Evolutionary conservation across 2,329 filamentous ascomycete species (phyloP).

Genomic region (Ramichloridium luteum): DNA sequence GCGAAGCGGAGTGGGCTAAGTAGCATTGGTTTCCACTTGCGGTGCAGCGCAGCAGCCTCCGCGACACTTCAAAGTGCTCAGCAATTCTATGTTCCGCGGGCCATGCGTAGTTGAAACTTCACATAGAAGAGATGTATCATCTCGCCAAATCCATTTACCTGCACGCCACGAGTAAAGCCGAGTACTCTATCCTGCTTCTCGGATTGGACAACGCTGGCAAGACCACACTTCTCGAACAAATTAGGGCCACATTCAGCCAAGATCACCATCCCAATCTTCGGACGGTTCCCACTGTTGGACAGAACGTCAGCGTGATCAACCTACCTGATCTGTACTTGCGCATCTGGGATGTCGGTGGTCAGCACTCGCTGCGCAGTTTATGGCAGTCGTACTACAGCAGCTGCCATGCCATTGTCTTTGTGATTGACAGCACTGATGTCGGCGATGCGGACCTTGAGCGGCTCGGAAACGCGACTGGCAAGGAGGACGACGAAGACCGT

Average conservation of each 20-base stretch:
- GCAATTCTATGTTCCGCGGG: too few species aligned
- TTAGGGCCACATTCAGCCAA: conserved; percentile 70
- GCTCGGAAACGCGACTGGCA: conserved; percentile 22
- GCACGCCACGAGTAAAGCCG: conserved; percentile 96
- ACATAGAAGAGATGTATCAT: conserved; percentile 62
- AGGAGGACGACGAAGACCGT: conserved; percentile 37
- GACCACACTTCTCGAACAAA: conserved; percentile 85
- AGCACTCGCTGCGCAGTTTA: conserved; percentile 73
- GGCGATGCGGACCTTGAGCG: conserved; percentile 63
- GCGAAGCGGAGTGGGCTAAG: too few species aligned
- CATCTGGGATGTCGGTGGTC: conserved; percentile 96
- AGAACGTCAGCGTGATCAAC: conserved; percentile 86
- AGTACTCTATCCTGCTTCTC: conserved; percentile 94
- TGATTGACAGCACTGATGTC: conserved; percentile 90
- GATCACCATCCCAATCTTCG: conserved; percentile 57
- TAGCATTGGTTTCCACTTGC: too few species aligned
- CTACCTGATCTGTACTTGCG: conserved; percentile 94
- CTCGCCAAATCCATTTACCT: conserved; percentile 89
- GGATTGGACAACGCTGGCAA: conserved; percentile 45
- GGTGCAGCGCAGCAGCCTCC: too few species aligned
- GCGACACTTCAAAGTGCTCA: too few species aligned
- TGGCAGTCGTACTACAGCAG: conserved; percentile 94
- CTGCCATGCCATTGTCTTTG: conserved; percentile 95
- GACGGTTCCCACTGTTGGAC: conserved; percentile 91
- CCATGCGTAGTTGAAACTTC: too few species aligned